These are phyloP conservation scores for Leishmania martiniquensis DNA, from an alignment of 208 protist species.

Conservation along the genomic window DNA sequence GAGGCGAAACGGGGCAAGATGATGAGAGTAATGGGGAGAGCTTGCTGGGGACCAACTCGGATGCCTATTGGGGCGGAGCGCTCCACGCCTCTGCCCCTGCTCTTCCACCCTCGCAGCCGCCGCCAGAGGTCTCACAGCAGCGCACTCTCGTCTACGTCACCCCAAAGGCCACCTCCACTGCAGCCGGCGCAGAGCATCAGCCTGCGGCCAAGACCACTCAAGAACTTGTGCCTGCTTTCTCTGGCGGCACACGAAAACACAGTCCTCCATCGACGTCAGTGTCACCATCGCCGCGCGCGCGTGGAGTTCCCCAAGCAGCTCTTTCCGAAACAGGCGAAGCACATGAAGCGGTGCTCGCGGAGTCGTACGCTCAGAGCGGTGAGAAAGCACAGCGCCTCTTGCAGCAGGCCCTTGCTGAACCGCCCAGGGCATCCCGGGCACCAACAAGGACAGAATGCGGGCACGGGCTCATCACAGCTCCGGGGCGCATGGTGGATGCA, in stretches of 20 bases:
- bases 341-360: neutral
- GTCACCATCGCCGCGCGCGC: neutral
- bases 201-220: neutral
- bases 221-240: neutral
- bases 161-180: neutral
- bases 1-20: neutral
- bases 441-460: neutral
- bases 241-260: neutral
- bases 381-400: neutral
- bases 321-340: neutral
- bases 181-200: neutral
- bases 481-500: neutral
- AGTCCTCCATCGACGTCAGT: neutral
- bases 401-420: neutral
- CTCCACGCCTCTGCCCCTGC: neutral
- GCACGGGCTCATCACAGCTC: neutral
- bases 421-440: neutral
- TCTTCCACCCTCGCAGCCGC: neutral
- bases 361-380: neutral
- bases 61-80: neutral
- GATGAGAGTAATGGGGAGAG: neutral
- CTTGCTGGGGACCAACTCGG: neutral
- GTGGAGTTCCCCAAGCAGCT: neutral
- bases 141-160: constrained; percentile 3
- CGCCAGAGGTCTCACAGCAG: neutral